Base-by-base conservation (phyloP, 805 yeast species). In the Lipomyces oligophaga region DNA sequence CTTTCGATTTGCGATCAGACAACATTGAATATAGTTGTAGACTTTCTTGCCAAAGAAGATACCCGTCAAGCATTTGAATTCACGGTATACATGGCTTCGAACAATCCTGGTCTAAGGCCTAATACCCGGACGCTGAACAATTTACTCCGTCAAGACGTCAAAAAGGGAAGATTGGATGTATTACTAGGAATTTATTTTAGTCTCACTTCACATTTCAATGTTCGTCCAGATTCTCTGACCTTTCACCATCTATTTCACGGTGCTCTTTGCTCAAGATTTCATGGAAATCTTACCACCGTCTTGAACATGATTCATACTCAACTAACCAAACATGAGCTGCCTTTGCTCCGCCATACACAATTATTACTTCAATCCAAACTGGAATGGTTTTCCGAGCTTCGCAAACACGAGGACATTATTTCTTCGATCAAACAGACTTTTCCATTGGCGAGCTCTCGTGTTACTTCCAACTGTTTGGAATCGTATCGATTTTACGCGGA, bases 281-380 rank as follows among this genome's bases (percentile, higher is more conserved):
- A 41, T 28, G 22, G 15, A 10, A 50, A 50, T 22, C 13, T 24
- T n/a, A 47, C 39, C 32, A 35, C 45, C n/a, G 54, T 50, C 7
- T 8, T 47, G 10, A 48, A 43, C 15, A 50, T 50, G 54, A 28
- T 50, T 10, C 38, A 38, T 22, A 34, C 26, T 10, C 15, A 26
- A n/a, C 18, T 28, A 1, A 18, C 20, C 18, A n/a, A 28, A 18
- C 30, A 31, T 6, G 48, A 38, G 5, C n/a, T 40, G 5, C 20
- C 18, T 7, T 13, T 47, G 21, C 26, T 34, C 1, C 38, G 25
- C 10, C 6, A 15, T 25, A 47, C 54, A 18, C 25, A 16, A 16
- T 13, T n/a, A 20, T 16, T 18, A 15, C 16, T 47, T 25, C 20
- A n/a, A n/a, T n/a, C n/a, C n/a, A n/a, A n/a, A n/a, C n/a, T n/a